Percentiles rank a stretch among this genome's conserved stretches.
phyloP scores from a whole-genome alignment of 352 stramenopile genomes.

The Halophytophthora batemanensis region DNA sequence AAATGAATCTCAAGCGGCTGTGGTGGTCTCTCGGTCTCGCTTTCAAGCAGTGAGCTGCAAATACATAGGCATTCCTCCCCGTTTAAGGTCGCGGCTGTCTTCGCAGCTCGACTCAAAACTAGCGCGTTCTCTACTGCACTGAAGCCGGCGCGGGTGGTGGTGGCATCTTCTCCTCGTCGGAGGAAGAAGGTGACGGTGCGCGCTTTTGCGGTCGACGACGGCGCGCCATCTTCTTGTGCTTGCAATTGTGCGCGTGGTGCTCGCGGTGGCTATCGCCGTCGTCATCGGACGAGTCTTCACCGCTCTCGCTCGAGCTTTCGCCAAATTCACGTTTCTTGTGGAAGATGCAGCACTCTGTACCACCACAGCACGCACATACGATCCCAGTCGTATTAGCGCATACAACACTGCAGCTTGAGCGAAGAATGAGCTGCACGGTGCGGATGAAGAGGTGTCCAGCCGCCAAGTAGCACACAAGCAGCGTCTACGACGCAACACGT shows the following conservation, averaged over 20 bases:
- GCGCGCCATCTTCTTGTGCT: conserved; percentile 23
- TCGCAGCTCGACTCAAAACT: no score
- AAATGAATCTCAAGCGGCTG: no score
- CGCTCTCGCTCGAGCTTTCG: conserved; percentile 90
- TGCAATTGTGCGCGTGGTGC: conserved; percentile 24
- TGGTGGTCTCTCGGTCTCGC: no score
- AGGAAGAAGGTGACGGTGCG: conserved; percentile 28
- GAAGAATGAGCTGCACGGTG: not conserved
- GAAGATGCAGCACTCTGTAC: conserved; percentile 90
- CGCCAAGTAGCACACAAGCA: no score
- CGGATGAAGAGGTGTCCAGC: no score
- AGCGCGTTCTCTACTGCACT: no score
- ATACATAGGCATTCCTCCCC: no score
- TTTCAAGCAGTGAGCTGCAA: no score
- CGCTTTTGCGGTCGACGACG: conserved; percentile 30
- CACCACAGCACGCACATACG: not conserved
- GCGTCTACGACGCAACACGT: conserved; percentile 6
- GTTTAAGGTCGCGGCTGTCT: no score
- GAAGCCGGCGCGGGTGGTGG: conserved; percentile 17
- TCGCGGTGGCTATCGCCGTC: conserved; percentile 16
- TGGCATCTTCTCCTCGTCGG: conserved; percentile 31
- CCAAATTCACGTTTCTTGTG: conserved; percentile 91
- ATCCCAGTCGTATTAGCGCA: conserved; percentile 3
- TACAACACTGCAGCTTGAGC: no score
- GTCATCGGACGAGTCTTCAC: conserved; percentile 66